Evolutionary conservation across 805 yeast genomes (phyloP), one percentile per base, ranked within the genome.

Genomic region (Alloascoidea africana): DNA sequence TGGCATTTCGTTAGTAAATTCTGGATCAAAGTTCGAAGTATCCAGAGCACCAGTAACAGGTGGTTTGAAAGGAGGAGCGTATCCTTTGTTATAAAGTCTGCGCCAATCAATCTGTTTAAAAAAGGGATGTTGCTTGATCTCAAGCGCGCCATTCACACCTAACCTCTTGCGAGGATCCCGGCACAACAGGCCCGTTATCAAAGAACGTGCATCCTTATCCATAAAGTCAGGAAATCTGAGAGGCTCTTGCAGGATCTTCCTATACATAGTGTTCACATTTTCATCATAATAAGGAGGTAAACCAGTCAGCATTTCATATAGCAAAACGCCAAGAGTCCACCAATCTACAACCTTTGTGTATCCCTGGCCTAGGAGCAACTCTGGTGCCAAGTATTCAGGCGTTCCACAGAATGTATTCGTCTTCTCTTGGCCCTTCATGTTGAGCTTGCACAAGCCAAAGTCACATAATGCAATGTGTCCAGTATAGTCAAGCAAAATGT

Each of bases 381-480:
- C 98, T 1, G 98, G 98, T 1, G 97, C 96, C 46, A 91, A 65
- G 57, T 91, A 91, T 58, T 91, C 97, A 0, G 97, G 97, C 0
- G 98, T 91, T 32, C 98, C 98, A 59, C 98, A 91, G 55, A 91
- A 91, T 0, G 98, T 91, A 23, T 23, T 23, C 16, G 74, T 68
- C 57, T 83, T 82, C 49, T 86, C 95, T 43, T 82, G 78, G 48
- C 78, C 73, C 46, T 76, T 73, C 98, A 91, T 91, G 62, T 91
- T 85, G 49, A 91, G 71, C 60, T 91, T 91, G 63, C 97, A 91
- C 34, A 91, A 66, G 4, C 98, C 98, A 55, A 91, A 91, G 60
- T 91, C 98, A 63, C 98, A 91, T 40, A 91, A 63, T 1, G 97
- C 96, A 54, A 91, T 91, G 56, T 91, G 98, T 2, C 98, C 98